Evolutionary conservation across 257 asterid species (phyloP).

Genomic region (Parsonsia alboflavescens): DNA sequence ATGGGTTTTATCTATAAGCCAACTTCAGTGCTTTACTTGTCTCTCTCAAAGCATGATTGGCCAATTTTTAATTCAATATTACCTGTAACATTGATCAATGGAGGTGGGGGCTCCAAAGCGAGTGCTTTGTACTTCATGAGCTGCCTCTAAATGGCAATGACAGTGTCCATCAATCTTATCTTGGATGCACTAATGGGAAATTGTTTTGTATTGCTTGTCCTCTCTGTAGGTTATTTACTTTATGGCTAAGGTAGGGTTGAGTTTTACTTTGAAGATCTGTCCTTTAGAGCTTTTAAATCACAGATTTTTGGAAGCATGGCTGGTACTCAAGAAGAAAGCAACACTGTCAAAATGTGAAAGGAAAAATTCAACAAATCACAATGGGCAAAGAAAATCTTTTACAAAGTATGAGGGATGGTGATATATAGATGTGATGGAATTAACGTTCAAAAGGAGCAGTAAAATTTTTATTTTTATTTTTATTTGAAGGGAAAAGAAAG

Average conservation of each 20-base stretch:
- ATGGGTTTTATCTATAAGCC: neutral
- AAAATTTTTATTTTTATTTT: neutral
- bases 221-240: neutral
- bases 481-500: neutral
- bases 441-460: neutral
- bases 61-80: neutral
- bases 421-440: neutral
- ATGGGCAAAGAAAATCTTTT: neutral
- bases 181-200: neutral
- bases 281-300: neutral
- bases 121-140: neutral
- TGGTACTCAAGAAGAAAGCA: neutral
- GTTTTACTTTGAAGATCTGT: neutral
- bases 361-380: neutral
- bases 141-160: neutral
- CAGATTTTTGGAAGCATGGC: neutral
- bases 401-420: neutral
- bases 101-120: neutral
- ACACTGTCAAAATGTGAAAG: neutral
- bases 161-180: neutral
- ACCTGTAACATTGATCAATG: neutral
- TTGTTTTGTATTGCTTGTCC: neutral
- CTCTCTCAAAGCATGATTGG: neutral
- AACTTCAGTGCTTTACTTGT: neutral
- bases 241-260: neutral